Evolutionary conservation across 352 stramenopile species (phyloP).

Genomic region (Phytopythium mirpurense): DNA sequence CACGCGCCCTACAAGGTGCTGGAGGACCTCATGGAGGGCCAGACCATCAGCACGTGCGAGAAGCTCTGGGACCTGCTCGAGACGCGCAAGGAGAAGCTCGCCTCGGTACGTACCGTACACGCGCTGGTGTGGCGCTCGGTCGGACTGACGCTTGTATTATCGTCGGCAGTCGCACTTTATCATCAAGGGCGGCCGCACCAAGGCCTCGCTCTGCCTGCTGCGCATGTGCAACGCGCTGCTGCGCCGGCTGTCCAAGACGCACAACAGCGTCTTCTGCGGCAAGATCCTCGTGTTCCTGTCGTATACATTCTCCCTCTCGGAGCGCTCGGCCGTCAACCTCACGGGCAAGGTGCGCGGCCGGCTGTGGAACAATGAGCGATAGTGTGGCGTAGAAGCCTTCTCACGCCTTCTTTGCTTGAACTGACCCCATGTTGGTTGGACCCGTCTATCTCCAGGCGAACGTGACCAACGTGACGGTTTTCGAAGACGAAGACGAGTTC

Average conservation of each 20-base stretch:
- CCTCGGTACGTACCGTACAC: conserved; percentile 40
- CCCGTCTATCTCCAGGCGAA: too few species aligned
- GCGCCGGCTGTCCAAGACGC: conserved; percentile 80
- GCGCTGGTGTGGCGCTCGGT: too few species aligned
- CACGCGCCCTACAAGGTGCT: conserved; percentile 82
- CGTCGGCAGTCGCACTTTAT: conserved; percentile 51
- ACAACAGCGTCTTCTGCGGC: conserved; percentile 88
- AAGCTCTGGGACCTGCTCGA: conserved; percentile 82
- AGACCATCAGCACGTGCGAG: conserved; percentile 85
- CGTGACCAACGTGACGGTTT: conserved; percentile 70
- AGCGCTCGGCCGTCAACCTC: conserved; percentile 82
- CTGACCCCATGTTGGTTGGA: too few species aligned
- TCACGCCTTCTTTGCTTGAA: too few species aligned
- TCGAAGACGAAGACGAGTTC: conserved; percentile 77
- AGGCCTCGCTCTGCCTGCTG: conserved; percentile 76
- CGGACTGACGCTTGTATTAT: conserved; percentile 1
- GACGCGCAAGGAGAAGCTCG: conserved; percentile 68
- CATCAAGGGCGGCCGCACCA: conserved; percentile 53
- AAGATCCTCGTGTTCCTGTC: conserved; percentile 86
- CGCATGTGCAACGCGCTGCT: conserved; percentile 83
- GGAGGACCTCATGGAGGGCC: conserved; percentile 82
- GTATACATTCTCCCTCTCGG: conserved; percentile 80
- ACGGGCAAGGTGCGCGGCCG: conserved; percentile 43
- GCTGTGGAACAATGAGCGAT: too few species aligned
- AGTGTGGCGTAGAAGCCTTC: background rate